A percentile compares a stretch with the other conserved stretches of the same genome.
These are phyloP conservation scores for Veloporphyrellus conicus DNA, from an alignment of 1,284 basidiomycete genomes.

Conservation along the genomic window DNA sequence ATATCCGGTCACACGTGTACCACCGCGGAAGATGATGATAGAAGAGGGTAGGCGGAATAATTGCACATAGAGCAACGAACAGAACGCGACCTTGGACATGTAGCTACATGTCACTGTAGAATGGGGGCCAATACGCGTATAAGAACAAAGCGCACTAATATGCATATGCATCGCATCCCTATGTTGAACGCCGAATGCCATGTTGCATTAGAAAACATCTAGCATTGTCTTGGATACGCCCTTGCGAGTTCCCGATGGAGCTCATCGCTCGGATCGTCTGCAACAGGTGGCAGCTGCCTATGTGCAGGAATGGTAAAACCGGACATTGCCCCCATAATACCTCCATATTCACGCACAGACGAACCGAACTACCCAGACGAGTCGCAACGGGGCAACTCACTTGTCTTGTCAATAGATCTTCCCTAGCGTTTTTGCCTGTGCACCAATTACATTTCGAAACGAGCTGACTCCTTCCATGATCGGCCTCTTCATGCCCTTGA, in stretches of 20 bases:
- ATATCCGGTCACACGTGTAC: too few relatives aligned
- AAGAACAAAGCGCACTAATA: too few relatives aligned
- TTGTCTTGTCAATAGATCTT: conserved; percentile 72
- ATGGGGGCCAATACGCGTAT: too few relatives aligned
- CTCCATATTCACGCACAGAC: conserved; percentile 65
- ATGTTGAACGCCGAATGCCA: too few relatives aligned
- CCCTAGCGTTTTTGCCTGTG: conserved; percentile 64
- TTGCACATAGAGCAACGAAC: too few relatives aligned
- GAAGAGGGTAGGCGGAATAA: too few relatives aligned
- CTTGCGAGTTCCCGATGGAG: conserved; percentile 76
- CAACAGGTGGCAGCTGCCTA: conserved; percentile 55
- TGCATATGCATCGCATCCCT: too few relatives aligned
- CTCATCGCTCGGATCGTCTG: conserved; percentile 83
- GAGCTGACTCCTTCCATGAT: conserved; percentile 90
- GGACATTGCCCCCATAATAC: conserved; percentile 64
- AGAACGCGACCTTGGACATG: too few relatives aligned
- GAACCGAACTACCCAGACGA: conserved; percentile 53
- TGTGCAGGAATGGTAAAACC: conserved; percentile 49
- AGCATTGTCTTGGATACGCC: neutral
- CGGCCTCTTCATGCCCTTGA: conserved; percentile 94
- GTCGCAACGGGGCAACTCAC: too few relatives aligned
- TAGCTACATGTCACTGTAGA: too few relatives aligned
- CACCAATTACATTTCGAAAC: conserved; percentile 85
- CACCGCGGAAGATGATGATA: too few relatives aligned
- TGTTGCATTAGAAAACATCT: neutral